phyloP scores from a whole-genome alignment of 495 filamentous ascomycete species.

The Podospora appendiculata region DNA sequence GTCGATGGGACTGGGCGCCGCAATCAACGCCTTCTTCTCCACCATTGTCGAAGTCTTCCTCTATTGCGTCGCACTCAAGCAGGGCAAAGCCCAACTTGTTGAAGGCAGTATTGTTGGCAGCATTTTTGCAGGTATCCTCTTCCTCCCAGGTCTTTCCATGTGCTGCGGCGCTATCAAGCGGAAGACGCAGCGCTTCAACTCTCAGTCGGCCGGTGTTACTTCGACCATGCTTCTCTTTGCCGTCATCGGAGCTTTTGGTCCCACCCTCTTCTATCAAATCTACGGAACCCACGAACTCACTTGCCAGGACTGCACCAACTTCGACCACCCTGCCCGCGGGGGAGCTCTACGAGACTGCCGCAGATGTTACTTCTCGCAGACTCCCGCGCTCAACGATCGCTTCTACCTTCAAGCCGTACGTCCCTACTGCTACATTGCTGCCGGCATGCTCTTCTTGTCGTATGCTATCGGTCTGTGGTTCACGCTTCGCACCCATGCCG shows the following conservation, averaged over 20 bases:
- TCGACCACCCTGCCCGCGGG: slow-evolving; percentile 28
- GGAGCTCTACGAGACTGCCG: slow-evolving; percentile 60
- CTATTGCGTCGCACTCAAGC: slow-evolving; percentile 87
- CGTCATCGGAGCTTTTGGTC: slow-evolving; percentile 92
- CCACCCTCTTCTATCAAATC: slow-evolving; percentile 98
- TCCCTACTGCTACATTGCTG: slow-evolving; percentile 85
- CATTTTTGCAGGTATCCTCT: slow-evolving; percentile 94
- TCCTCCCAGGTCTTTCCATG: slow-evolving; percentile 96
- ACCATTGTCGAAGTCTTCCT: slow-evolving; percentile 97
- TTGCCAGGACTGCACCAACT: slow-evolving; percentile 66
- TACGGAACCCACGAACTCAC: slow-evolving; percentile 95
- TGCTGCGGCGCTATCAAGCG: slow-evolving; percentile 96
- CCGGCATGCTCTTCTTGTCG: slow-evolving; percentile 78
- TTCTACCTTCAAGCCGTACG: slow-evolving; percentile 88
- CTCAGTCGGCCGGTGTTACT: slow-evolving; percentile 91
- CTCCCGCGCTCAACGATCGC: slow-evolving; percentile 71
- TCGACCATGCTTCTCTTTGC: slow-evolving; percentile 98
- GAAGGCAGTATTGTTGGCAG: slow-evolving; percentile 96
- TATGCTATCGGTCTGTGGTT: slow-evolving; percentile 96
- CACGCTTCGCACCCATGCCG: slow-evolving; percentile 90
- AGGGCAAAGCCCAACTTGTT: slow-evolving; percentile 88
- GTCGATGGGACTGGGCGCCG: slow-evolving; percentile 98
- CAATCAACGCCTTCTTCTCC: slow-evolving; percentile 98
- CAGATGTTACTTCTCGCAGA: slow-evolving; percentile 87
- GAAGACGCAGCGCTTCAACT: slow-evolving; percentile 98